Evolutionary conservation across 2,329 filamentous ascomycete genomes (phyloP).

Genomic region (Colletotrichum paranaense): DNA sequence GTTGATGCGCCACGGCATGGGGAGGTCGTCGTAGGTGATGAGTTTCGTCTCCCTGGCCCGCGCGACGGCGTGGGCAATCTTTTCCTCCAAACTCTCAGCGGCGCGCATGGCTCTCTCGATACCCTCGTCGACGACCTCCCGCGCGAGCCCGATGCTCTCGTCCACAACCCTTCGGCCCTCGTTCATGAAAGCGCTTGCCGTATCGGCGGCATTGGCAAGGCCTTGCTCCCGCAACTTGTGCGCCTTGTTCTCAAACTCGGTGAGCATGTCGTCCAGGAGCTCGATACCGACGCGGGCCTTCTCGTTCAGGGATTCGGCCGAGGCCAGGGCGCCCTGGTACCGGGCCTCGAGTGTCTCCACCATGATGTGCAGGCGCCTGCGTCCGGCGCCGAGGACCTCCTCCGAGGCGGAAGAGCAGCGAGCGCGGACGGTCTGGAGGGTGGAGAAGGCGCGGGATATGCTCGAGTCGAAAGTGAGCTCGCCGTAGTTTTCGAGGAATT

Average conservation of each 20-base stretch:
- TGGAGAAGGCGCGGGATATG: constrained; percentile 86
- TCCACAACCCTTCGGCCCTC: constrained; percentile 85
- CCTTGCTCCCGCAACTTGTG: constrained; percentile 84
- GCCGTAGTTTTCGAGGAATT: constrained; percentile 89
- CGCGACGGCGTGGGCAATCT: constrained; percentile 81
- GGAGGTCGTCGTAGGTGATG: constrained; percentile 89
- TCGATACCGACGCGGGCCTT: constrained; percentile 91
- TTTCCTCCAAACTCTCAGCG: constrained; percentile 84
- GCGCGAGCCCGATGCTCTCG: constrained; percentile 79
- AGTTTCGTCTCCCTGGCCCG: constrained; percentile 84
- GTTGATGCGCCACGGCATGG: constrained; percentile 93
- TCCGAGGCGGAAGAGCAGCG: constrained; percentile 91
- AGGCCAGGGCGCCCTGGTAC: constrained; percentile 87
- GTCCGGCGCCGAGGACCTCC: constrained; percentile 88
- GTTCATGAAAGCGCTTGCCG: constrained; percentile 78
- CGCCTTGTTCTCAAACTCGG: constrained; percentile 85
- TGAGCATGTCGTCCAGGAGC: constrained; percentile 85
- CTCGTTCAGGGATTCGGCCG: constrained; percentile 88
- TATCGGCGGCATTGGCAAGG: constrained; percentile 73
- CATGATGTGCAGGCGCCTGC: constrained; percentile 85
- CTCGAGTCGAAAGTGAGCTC: constrained; percentile 86
- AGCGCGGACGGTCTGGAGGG: constrained; percentile 86
- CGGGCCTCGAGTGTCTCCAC: constrained; percentile 91
- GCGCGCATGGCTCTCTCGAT: constrained; percentile 86
- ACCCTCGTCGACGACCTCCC: constrained; percentile 82